Evolutionary conservation across 208 protist genomes (phyloP).

Genomic region (Trypanosoma melophagium): DNA sequence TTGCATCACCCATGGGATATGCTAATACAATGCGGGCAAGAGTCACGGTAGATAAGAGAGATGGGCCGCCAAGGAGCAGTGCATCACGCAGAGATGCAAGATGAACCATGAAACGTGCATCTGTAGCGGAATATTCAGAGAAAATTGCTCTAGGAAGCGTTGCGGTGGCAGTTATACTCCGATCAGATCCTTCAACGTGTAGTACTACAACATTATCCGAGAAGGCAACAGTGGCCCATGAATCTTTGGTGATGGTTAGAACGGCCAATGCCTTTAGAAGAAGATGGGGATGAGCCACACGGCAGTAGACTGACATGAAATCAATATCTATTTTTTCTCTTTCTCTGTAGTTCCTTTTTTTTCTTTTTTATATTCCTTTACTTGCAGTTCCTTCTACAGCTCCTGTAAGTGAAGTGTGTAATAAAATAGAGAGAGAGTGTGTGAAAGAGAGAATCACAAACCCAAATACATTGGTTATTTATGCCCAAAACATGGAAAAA

Average conservation of each 20-base stretch:
- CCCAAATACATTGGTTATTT: too few relatives aligned
- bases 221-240: slow-evolving; percentile 72
- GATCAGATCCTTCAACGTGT: slow-evolving; percentile 71
- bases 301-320: slow-evolving; percentile 79
- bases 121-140: slow-evolving; percentile 66
- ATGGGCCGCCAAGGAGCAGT: slow-evolving; percentile 58
- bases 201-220: slow-evolving; percentile 53
- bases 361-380: slow-evolving; percentile 3
- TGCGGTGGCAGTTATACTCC: slow-evolving; percentile 73
- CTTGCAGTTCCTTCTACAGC: too few relatives aligned
- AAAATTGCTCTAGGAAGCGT: slow-evolving; percentile 69
- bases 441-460: too few relatives aligned
- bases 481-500: too few relatives aligned
- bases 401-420: too few relatives aligned
- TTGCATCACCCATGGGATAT: slow-evolving; percentile 51
- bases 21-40: slow-evolving; percentile 42
- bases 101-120: slow-evolving; percentile 58
- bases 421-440: too few relatives aligned
- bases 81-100: slow-evolving; percentile 68
- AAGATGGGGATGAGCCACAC: slow-evolving; percentile 46
- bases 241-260: slow-evolving; percentile 53
- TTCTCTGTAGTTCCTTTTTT: neutral
- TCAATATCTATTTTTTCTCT: too few relatives aligned
- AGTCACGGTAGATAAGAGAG: slow-evolving; percentile 17
- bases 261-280: slow-evolving; percentile 58